Conservation (phyloP, 108 stramenopile species). For the Heterococcus sp. region DNA sequence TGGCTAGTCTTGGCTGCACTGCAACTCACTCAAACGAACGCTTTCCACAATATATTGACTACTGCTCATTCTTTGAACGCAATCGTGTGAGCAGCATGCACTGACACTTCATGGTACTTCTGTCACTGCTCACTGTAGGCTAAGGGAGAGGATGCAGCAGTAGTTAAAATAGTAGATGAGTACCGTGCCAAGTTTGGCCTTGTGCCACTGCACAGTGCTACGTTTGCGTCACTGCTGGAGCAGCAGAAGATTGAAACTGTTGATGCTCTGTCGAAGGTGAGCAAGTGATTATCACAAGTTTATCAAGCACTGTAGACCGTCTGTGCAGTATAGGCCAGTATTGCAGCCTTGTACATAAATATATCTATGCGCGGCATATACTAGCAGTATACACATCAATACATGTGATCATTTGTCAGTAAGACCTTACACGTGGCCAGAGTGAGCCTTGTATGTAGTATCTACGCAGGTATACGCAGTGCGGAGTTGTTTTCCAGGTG, state of each 20-base stretch:
- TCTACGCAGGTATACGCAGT: not conserved
- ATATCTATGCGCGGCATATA: too few species aligned
- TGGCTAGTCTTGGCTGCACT: too few species aligned
- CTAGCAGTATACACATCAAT: too few species aligned
- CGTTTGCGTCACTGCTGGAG: not conserved
- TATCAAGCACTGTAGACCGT: too few species aligned
- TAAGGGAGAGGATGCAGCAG: not conserved
- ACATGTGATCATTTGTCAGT: not conserved
- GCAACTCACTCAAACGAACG: too few species aligned
- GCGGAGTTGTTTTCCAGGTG: too few species aligned
- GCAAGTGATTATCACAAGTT: not conserved
- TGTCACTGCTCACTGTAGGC: not conserved
- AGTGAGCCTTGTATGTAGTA: too few species aligned
- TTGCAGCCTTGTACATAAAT: too few species aligned
- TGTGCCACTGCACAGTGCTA: not conserved
- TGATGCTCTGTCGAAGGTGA: not conserved
- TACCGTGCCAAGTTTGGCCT: not conserved
- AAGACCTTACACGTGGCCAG: not conserved
- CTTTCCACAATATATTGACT: too few species aligned
- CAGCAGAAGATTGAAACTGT: slow-evolving; percentile 1
- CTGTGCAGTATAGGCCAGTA: too few species aligned
- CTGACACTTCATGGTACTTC: not conserved
- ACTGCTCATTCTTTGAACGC: too few species aligned
- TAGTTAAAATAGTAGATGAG: not conserved
- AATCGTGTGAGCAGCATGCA: not conserved